phyloP scores from a whole-genome alignment of 257 asterid species.

The Nicotiana obtusifolia region DNA sequence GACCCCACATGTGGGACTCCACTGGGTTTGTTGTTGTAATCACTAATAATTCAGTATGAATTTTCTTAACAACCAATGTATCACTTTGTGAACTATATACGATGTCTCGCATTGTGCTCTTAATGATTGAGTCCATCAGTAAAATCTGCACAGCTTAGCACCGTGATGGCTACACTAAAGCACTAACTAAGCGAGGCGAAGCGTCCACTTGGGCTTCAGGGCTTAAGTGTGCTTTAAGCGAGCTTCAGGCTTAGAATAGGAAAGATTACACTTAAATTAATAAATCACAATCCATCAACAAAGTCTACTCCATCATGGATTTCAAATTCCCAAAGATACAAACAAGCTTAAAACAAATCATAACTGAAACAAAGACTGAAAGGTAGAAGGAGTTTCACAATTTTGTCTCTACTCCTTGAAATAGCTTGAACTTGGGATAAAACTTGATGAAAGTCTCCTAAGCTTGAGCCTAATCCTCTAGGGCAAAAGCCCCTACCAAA shows the following conservation, averaged over 20 bases:
- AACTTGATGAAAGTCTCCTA: neutral
- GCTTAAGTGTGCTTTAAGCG: too few species aligned
- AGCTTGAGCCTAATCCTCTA: neutral
- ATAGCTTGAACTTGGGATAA: neutral
- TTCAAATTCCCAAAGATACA: neutral
- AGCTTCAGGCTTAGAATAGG: neutral
- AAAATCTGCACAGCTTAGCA: too few species aligned
- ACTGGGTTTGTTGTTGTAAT: too few species aligned
- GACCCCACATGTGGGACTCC: too few species aligned
- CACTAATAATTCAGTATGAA: too few species aligned
- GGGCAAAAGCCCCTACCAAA: neutral
- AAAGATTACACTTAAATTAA: neutral
- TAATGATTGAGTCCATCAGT: too few species aligned
- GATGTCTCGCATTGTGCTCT: too few species aligned
- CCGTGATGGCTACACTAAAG: too few species aligned
- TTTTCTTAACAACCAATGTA: too few species aligned
- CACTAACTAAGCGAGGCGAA: too few species aligned
- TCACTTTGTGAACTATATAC: too few species aligned
- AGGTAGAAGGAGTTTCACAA: neutral
- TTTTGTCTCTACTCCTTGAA: neutral
- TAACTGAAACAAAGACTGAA: neutral
- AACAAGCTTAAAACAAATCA: neutral
- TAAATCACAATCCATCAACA: neutral
- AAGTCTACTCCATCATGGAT: neutral
- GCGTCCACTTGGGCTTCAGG: too few species aligned